Conservation (phyloP, 148 eudicot genomes). For the Amaranthus hypochondriacus region DNA sequence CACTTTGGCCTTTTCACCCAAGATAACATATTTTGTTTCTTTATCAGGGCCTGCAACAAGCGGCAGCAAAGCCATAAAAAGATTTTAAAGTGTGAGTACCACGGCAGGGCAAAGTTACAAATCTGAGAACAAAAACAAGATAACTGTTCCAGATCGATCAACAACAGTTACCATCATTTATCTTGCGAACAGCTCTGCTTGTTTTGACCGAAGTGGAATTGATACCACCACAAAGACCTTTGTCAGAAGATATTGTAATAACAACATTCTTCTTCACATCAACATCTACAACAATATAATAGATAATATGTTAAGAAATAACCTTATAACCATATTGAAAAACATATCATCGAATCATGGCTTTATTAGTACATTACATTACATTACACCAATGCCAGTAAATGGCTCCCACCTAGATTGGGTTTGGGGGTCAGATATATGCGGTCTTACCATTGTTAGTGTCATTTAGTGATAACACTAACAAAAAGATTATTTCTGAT, state of each 20-base stretch:
- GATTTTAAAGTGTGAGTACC: slow-evolving; percentile 6
- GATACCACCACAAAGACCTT: slow-evolving; percentile 99
- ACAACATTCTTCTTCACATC: slow-evolving; percentile 92
- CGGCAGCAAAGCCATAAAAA: background rate
- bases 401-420: too few species aligned
- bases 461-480: too few species aligned
- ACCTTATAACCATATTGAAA: too few species aligned
- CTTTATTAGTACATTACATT: too few species aligned
- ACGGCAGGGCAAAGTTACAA: slow-evolving; percentile 3
- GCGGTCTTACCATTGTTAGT: too few species aligned
- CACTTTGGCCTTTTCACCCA: slow-evolving; percentile 95
- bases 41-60: slow-evolving; percentile 62
- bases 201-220: slow-evolving; percentile 86
- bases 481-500: too few species aligned
- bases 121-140: background rate
- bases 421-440: too few species aligned
- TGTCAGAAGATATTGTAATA: slow-evolving; percentile 77
- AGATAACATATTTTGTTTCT: slow-evolving; percentile 65
- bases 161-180: slow-evolving; percentile 60
- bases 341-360: too few species aligned
- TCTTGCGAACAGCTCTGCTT: slow-evolving; percentile 74
- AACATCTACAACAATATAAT: slow-evolving; percentile 43
- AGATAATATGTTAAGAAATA: too few species aligned
- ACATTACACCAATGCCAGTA: too few species aligned
- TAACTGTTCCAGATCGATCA: slow-evolving; percentile 2